These are phyloP conservation scores for Acidomyces sp. DNA, from an alignment of 495 filamentous ascomycete genomes.

Conservation along the genomic window DNA sequence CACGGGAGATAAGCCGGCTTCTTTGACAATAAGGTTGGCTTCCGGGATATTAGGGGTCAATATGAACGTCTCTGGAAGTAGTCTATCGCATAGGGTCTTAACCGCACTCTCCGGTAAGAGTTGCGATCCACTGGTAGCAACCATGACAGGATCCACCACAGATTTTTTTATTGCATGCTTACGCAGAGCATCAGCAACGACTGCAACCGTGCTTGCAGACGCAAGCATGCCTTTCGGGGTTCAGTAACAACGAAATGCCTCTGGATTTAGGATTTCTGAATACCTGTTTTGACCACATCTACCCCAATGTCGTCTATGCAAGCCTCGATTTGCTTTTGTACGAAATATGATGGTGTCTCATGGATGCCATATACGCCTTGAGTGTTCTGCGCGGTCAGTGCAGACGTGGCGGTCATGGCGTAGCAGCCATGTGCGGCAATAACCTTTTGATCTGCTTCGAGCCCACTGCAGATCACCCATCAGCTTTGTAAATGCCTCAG, in stretches of 20 bases:
- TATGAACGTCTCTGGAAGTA: conserved; percentile 68
- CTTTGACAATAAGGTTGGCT: conserved; percentile 57
- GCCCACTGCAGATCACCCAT: conserved; percentile 44
- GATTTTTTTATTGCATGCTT: conserved; percentile 46
- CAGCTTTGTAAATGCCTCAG: not conserved
- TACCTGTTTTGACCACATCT: conserved; percentile 87
- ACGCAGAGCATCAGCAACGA: conserved; percentile 55
- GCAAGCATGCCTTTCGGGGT: conserved; percentile 70
- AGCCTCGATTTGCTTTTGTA: conserved; percentile 72
- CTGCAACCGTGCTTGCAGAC: conserved; percentile 58
- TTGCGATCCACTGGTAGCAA: conserved; percentile 70
- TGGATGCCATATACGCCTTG: conserved; percentile 71
- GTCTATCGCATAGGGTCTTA: conserved; percentile 42
- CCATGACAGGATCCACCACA: conserved; percentile 92
- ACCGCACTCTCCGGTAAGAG: conserved; percentile 62
- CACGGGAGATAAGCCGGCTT: conserved; percentile 36
- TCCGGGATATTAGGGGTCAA: conserved; percentile 90
- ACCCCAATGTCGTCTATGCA: conserved; percentile 70
- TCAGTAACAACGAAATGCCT: no score
- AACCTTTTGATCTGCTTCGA: conserved; percentile 94
- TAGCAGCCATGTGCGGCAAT: conserved; percentile 85
- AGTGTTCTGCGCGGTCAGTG: conserved; percentile 90
- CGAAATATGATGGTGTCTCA: conserved; percentile 60
- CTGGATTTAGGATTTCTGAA: conserved; percentile 11
- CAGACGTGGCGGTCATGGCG: conserved; percentile 92